Base-by-base conservation (phyloP, 2,329 filamentous ascomycete genomes). In the Hirsutella thompsonii region DNA sequence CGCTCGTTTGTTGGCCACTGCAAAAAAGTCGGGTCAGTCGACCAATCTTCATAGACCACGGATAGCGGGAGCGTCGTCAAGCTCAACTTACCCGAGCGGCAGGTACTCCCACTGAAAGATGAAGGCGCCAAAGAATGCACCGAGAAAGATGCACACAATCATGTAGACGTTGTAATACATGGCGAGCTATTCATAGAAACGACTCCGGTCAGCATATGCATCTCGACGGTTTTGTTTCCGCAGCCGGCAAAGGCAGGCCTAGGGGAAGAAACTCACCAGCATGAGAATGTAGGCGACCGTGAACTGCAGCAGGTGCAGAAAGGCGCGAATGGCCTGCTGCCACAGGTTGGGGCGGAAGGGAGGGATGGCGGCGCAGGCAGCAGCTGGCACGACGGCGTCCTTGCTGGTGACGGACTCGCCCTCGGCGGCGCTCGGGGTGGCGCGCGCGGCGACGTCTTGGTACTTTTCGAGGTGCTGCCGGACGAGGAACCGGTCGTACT, bases 121-220 rank as follows among this genome's bases (percentile, higher is more conserved):
- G 47, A 88, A 85, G 11, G 73, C 69, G 14, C 85, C 86, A 5
- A 89, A 42, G 47, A 76, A 86, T 1, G 81, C 76, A 2, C 86
- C 86, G 42, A 90, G 72, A 46, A 90, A 75, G 56, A 92, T 86
- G 49, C 78, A 85, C 44, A 90, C 80, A 57, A 92, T 84, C 47
- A 92, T 71, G 59, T 86, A 92, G 9, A 79, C 76, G 49, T 76
- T 77, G 61, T 71, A 78, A 56, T 76, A 76, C 70, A 76, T 75
- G 47, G 69, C 70, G n/a, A 63, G 60, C 46, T 54, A 62, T 42
- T n/a, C n/a, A n/a, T n/a, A n/a, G n/a, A 19, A 14, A 5, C 9
- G 14, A 14, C 13, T 8, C 11, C 14, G 11, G 13, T 33, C 5
- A 36, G 21, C n/a, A n/a, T n/a, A n/a, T n/a, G n/a, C n/a, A n/a